Evolutionary conservation across 371 early-diverging fungal species (phyloP).

Genomic region (Coemansia sp.): DNA sequence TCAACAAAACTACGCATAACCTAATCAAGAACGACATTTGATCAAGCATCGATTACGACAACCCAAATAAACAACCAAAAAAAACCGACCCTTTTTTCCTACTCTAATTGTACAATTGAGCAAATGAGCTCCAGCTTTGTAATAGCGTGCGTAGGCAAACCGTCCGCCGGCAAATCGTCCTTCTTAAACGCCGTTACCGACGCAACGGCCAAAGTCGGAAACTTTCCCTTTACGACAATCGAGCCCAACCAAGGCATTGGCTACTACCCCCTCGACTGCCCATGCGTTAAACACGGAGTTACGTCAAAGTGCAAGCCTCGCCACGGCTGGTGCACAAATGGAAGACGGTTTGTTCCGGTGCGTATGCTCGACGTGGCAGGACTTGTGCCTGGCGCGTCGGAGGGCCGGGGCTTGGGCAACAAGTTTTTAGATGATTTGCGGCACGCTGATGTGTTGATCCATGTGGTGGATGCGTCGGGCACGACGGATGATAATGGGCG

Average conservation of each 20-base stretch:
- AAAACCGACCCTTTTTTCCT: not conserved
- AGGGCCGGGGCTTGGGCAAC: slow-evolving; percentile 73
- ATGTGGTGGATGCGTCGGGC: slow-evolving; percentile 80
- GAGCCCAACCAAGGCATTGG: slow-evolving; percentile 76
- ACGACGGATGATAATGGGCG: slow-evolving; percentile 76
- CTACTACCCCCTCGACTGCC: slow-evolving; percentile 69
- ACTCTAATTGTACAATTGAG: not conserved
- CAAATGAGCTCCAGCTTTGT: slow-evolving; percentile 54
- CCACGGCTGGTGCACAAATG: slow-evolving; percentile 69
- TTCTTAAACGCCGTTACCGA: slow-evolving; percentile 75
- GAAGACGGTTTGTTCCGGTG: slow-evolving; percentile 69
- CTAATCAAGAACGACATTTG: no score
- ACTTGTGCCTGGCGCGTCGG: slow-evolving; percentile 76
- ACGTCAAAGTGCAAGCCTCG: slow-evolving; percentile 62
- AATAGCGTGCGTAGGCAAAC: slow-evolving; percentile 78
- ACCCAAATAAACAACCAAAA: not conserved
- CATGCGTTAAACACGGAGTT: slow-evolving; percentile 61
- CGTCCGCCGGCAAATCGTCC: slow-evolving; percentile 71
- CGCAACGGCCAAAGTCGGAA: slow-evolving; percentile 80
- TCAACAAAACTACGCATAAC: no score
- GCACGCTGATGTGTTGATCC: slow-evolving; percentile 72
- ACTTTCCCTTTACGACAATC: slow-evolving; percentile 82
- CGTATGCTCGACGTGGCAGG: slow-evolving; percentile 79
- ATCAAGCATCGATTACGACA: not conserved
- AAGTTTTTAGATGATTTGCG: slow-evolving; percentile 78